phyloP scores from a whole-genome alignment of 371 early-diverging fungal genomes.

The Mucor sp. region DNA sequence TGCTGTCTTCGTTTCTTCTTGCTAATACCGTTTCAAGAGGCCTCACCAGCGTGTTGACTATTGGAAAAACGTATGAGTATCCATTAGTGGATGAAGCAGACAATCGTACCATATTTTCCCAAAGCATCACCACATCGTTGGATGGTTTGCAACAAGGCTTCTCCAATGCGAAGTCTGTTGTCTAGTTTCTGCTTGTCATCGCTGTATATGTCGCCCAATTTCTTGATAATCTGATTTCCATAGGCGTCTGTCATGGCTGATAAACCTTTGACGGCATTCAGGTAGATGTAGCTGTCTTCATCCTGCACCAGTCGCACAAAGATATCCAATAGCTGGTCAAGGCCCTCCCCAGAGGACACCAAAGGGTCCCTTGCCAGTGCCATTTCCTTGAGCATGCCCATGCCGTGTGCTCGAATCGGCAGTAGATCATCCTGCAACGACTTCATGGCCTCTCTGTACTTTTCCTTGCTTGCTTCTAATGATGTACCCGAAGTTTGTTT shows the following conservation, averaged over 20 bases:
- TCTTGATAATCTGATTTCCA: constrained; percentile 67
- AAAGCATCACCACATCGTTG: constrained; percentile 79
- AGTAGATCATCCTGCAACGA: constrained; percentile 78
- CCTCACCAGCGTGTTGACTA: constrained; percentile 64
- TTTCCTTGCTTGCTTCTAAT: constrained; percentile 46
- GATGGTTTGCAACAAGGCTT: constrained; percentile 85
- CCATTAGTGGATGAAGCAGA: not conserved
- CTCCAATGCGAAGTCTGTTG: constrained; percentile 82
- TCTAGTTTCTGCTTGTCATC: constrained; percentile 62
- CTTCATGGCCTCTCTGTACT: constrained; percentile 74
- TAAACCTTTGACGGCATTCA: constrained; percentile 87
- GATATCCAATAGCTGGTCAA: constrained; percentile 68
- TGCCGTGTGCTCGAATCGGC: constrained; percentile 89
- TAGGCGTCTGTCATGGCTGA: constrained; percentile 81
- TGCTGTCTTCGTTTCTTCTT: constrained; percentile 37
- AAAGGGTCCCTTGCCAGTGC: constrained; percentile 65
- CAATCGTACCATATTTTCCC: constrained; percentile 64
- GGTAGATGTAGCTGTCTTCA: constrained; percentile 85
- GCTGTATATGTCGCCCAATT: constrained; percentile 68
- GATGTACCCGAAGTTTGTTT: constrained; percentile 10
- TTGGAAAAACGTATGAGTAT: not conserved
- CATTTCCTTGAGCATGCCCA: constrained; percentile 78
- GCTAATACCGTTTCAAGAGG: constrained; percentile 69
- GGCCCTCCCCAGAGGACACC: constrained; percentile 47
- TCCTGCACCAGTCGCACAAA: constrained; percentile 78